These are phyloP conservation scores for Exserohilum turcica DNA, from an alignment of 2,329 filamentous ascomycete species.

Conservation along the genomic window DNA sequence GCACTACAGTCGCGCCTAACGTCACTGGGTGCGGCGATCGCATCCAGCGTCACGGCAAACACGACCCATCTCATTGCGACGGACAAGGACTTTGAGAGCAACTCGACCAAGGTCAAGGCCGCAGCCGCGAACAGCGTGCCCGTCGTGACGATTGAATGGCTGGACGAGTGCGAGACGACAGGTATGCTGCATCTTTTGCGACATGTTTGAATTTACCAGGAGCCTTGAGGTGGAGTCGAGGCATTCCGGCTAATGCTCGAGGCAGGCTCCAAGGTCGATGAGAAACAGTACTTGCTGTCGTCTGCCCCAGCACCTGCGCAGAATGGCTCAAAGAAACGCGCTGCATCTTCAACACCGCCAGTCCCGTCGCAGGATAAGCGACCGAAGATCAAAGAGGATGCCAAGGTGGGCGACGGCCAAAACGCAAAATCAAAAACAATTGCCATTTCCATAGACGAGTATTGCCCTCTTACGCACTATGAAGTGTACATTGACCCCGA, in stretches of 20 bases:
- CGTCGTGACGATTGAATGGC: constrained; percentile 66
- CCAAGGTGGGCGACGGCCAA: constrained; percentile 53
- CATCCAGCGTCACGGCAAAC: constrained; percentile 55
- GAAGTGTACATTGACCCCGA: constrained; percentile 69
- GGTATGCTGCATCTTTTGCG: constrained; percentile 28
- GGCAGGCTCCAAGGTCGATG: constrained; percentile 43
- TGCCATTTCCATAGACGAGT: constrained; percentile 56
- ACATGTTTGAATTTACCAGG: background rate
- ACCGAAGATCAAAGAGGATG: constrained; percentile 32
- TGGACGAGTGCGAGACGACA: constrained; percentile 59
- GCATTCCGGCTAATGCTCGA: background rate
- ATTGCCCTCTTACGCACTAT: constrained; percentile 41
- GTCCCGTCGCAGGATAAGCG: constrained; percentile 27
- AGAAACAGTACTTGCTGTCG: constrained; percentile 47
- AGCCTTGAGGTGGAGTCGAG: background rate
- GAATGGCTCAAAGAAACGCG: constrained; percentile 40
- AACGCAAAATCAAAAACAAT: constrained; percentile 50
- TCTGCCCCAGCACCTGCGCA: constrained; percentile 13
- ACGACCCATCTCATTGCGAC: constrained; percentile 65
- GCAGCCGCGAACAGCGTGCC: constrained; percentile 56
- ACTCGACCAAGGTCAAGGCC: constrained; percentile 58
- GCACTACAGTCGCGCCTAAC: constrained; percentile 55
- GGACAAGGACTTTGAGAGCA: constrained; percentile 57
- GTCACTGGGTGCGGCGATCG: constrained; percentile 57
- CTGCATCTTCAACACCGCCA: constrained; percentile 27